These are phyloP conservation scores for Trichomonas tenax DNA, from an alignment of 208 protist species.

Conservation along the genomic window DNA sequence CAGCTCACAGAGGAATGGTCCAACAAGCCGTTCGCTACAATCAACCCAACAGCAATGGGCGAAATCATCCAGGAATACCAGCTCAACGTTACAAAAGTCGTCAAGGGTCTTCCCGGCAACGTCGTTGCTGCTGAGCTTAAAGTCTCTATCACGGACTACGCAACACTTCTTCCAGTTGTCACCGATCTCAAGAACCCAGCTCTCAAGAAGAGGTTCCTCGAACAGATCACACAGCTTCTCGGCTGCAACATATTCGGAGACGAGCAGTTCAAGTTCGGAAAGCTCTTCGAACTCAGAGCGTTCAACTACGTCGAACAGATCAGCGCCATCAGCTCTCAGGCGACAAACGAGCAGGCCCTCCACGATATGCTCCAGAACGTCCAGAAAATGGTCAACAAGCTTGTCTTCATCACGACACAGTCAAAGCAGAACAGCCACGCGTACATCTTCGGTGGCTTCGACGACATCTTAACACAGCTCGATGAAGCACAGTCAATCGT, in stretches of 20 bases:
- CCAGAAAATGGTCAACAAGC: background rate
- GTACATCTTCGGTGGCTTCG: background rate
- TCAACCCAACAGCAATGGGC: background rate
- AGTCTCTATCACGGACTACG: background rate
- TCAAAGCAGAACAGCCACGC: background rate
- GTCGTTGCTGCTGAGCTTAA: background rate
- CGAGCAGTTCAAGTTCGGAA: slow-evolving; percentile 1
- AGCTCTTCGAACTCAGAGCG: background rate
- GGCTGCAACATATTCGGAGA: background rate
- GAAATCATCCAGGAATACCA: background rate
- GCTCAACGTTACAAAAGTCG: background rate
- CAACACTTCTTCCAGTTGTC: background rate
- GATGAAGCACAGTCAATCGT: slow-evolving; percentile 18
- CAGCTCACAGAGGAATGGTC: background rate
- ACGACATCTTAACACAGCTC: background rate
- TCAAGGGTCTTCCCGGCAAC: background rate
- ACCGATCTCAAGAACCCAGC: background rate
- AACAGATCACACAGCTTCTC: background rate
- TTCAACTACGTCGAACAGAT: background rate
- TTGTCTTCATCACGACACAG: background rate
- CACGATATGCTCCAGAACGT: background rate
- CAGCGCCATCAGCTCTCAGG: background rate
- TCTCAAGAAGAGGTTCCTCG: background rate
- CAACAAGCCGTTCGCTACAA: background rate
- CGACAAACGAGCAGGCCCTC: background rate